Percentiles rank a stretch among this genome's conserved stretches.
Evolutionary conservation across 2,329 filamentous ascomycete genomes (phyloP).

Genomic region (Calonectria henricotiae): DNA sequence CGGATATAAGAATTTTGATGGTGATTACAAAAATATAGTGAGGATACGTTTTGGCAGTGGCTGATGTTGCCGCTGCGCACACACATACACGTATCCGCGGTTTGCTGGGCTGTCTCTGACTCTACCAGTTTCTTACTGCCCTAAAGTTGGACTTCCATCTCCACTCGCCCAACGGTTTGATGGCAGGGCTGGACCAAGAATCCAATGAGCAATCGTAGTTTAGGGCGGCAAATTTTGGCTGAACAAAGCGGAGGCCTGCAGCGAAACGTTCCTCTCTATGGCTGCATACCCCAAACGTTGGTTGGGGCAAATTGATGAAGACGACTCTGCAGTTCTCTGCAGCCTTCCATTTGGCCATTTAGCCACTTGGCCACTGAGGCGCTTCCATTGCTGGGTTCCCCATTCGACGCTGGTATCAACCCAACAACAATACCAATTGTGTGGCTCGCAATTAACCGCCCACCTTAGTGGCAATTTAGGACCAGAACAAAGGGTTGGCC

Average conservation of each 20-base stretch:
- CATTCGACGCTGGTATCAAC: not conserved
- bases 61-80: not conserved
- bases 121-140: not conserved
- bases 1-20: not conserved
- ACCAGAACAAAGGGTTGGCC: not conserved
- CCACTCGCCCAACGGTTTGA: conserved; percentile 3
- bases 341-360: conserved; percentile 20
- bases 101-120: conserved; percentile 12
- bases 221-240: conserved; percentile 15
- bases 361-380: conserved; percentile 17
- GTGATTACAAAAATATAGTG: not conserved
- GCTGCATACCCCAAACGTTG: conserved; percentile 8
- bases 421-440: not conserved
- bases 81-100: conserved; percentile 2
- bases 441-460: conserved; percentile 19
- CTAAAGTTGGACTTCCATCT: not conserved
- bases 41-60: not conserved
- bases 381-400: conserved; percentile 1
- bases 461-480: conserved; percentile 13
- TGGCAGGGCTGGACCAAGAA: not conserved
- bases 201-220: conserved; percentile 13
- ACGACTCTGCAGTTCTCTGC: conserved; percentile 2
- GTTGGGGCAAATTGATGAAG: conserved; percentile 14
- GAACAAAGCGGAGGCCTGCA: not conserved
- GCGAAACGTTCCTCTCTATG: not conserved